Percentiles rank a stretch among this genome's conserved stretches.
Evolutionary conservation across 345 rosid genomes (phyloP).

Genomic region (Noccaea caerulescens): DNA sequence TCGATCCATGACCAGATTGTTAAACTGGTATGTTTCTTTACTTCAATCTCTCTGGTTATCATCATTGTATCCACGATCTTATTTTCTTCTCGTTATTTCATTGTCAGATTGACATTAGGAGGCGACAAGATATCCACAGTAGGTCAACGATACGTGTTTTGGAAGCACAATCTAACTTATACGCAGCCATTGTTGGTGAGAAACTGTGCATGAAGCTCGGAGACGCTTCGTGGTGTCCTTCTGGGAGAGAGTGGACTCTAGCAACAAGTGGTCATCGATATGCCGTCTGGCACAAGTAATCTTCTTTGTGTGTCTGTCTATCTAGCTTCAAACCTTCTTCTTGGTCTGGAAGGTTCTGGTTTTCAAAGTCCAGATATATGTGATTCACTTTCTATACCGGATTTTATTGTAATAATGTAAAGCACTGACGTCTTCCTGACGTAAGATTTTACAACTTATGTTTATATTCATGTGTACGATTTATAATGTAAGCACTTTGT

Average conservation of each 20-base stretch:
- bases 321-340: background rate
- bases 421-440: constrained; percentile 31
- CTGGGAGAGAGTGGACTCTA: constrained; percentile 74
- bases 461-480: background rate
- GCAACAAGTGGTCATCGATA: constrained; percentile 75
- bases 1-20: constrained; percentile 72
- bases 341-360: background rate
- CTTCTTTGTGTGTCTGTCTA: background rate
- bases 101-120: constrained; percentile 66
- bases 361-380: constrained; percentile 1
- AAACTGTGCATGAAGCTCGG: constrained; percentile 87
- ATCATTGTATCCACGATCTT: background rate
- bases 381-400: constrained; percentile 3
- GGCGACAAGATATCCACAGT: constrained; percentile 65
- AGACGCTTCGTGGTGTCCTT: constrained; percentile 89
- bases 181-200: constrained; percentile 76
- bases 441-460: background rate
- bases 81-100: background rate
- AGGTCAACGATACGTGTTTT: constrained; percentile 62
- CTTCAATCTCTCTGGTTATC: background rate
- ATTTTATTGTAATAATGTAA: background rate
- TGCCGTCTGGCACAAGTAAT: constrained; percentile 81
- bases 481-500: constrained; percentile 1
- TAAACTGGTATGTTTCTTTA: constrained; percentile 56
- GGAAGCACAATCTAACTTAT: constrained; percentile 72